Base-by-base conservation (phyloP, 306 rosid species). In the Potentilla sterilis region DNA sequence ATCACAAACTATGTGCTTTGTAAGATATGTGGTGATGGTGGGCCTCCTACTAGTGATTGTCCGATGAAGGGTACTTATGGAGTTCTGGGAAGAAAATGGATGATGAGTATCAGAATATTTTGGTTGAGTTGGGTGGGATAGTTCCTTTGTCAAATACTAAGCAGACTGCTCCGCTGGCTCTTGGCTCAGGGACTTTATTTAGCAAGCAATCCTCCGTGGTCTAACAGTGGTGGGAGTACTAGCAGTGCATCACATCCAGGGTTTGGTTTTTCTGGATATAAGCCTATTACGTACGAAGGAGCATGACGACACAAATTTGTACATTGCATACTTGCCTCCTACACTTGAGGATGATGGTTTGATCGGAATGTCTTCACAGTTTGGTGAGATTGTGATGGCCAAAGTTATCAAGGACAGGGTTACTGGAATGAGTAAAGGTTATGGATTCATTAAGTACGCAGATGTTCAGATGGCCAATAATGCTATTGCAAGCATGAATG, bases 21-120 rank as follows among this genome's bases (percentile, higher is more conserved):
- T 81, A 95, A 95, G 84, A 89, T 89, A 69, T 95, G 97, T 80
- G 99, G 99, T 46, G 99, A 95, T 87, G 99, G 97, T 77, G 99
- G 99, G 58, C 99, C 92, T 67, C 99, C 97, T 0, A 92, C 92
- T 57, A 95, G 92, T 52, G 99, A 95, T 83, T 95, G 99, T 78
- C 99, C 99, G 0, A 96, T 95, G 82, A 95, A 95, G 86, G 97
- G 99, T 10, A 86, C 89, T 5, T 72, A n/a, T n/a, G n/a, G n/a
- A n/a, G n/a, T n/a, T n/a, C 89, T 40, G 89, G 87, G 77, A 86
- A 86, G 78, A 86, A 86, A 59, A 86, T 86, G 89, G 89, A 86
- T n/a, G 85, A 86, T 78, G 89, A 95, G 86, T 95, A 95, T 88
- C 99, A 95, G 80, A 95, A 88, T 85, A 92, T 95, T 75, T 78